Percentiles rank a stretch among this genome's conserved stretches.
phyloP scores from a whole-genome alignment of 2,329 filamentous ascomycete genomes.

The Tolypocladium cylindrosporum region DNA sequence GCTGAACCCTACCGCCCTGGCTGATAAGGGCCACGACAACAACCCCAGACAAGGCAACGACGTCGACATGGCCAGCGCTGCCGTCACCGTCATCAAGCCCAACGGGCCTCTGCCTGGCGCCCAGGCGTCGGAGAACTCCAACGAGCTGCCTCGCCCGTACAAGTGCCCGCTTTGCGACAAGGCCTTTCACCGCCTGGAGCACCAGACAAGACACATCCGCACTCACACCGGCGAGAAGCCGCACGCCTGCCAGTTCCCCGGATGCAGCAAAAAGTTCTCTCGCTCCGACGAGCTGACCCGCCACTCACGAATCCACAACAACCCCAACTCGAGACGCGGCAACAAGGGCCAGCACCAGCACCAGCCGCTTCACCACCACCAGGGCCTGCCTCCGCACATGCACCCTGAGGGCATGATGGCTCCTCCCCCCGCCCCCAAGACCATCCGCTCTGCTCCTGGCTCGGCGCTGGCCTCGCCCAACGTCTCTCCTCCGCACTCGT shows the following conservation, averaged over 20 bases:
- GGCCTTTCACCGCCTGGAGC: conserved; percentile 95
- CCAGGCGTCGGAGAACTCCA: conserved; percentile 43
- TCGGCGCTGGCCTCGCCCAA: conserved; percentile 89
- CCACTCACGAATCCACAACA: conserved; percentile 97
- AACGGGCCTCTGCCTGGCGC: conserved; percentile 53
- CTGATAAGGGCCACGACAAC: conserved; percentile 12
- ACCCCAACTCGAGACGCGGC: conserved; percentile 88
- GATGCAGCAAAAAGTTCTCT: conserved; percentile 95
- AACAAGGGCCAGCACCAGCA: conserved; percentile 61
- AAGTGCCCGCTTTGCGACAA: conserved; percentile 98
- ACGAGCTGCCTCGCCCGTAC: conserved; percentile 87
- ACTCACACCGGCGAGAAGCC: conserved; percentile 98
- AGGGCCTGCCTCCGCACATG: conserved; percentile 32
- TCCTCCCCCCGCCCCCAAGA: conserved; percentile 62
- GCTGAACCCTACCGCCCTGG: conserved; percentile 45
- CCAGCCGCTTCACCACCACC: conserved; percentile 23
- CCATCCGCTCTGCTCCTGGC: conserved; percentile 78
- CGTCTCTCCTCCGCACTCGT: conserved; percentile 88
- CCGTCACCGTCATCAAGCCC: conserved; percentile 48
- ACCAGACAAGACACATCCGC: conserved; percentile 83
- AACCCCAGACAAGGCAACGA: conserved; percentile 20
- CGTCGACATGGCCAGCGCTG: conserved; percentile 38
- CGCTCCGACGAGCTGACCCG: conserved; percentile 93
- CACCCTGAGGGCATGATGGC: conserved; percentile 62
- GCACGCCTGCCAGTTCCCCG: conserved; percentile 88